Evolutionary conservation across 345 rosid species (phyloP), one percentile per base, ranked within the genome.

Genomic region (Moringa oleifera): DNA sequence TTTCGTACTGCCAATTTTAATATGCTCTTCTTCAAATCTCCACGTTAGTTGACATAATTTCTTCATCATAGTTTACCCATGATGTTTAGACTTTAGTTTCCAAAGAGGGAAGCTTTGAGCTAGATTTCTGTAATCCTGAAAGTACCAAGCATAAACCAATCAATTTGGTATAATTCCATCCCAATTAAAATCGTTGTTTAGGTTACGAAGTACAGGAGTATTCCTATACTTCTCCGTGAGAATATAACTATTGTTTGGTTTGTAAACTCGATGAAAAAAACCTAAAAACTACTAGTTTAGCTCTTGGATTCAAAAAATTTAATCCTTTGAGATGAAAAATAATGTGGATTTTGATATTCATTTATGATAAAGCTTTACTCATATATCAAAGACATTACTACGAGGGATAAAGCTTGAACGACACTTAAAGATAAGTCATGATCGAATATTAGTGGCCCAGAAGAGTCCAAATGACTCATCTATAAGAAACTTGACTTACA

Each of bases 171-270:
- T 52, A 75, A 68, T 2, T 64, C 58, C 17, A 11, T 49, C 18
- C 64, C 82, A n/a, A 33, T 19, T 5, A 61, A 65, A 47, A 61
- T 68, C 16, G 67, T 73, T 20, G 63, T 83, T 23, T 80, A 84
- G 92, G 87, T 80, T 20, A 87, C 85, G 16, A 86, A 86, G n/a
- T n/a, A 53, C 73, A 66, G 63, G 66, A 81, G 94, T 0, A 80
- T 80, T 33, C 75, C 86, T 2, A 79, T 75, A 18, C 69, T 83
- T 49, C 62, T 58, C 19, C 71, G 76, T 62, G 79, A 80, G n/a
- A 41, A 63, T 36, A 50, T 61, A 0, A 69, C 74, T 53, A 21
- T 64, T 50, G 18, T 85, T 4, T 87, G 94, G 96, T 78, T 89
- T 0, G 78, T 89, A 20, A 71, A 68, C 55, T 79, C 72, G 58